These are phyloP conservation scores for Phytophthora ohioensis DNA, from an alignment of 352 stramenopile genomes.

Conservation along the genomic window DNA sequence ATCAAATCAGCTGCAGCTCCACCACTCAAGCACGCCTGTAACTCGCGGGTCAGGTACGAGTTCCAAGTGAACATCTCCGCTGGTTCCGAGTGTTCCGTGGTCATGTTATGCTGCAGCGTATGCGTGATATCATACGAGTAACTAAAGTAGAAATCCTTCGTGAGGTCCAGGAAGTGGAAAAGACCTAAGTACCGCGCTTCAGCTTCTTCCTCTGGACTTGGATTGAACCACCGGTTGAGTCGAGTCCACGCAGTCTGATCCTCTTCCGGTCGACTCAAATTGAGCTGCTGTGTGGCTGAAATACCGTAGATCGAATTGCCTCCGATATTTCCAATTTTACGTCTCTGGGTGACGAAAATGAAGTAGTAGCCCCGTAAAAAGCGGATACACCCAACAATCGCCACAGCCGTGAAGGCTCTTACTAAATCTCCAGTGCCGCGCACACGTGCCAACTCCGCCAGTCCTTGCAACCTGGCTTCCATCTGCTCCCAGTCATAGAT, in stretches of 20 bases:
- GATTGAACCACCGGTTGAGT: constrained; percentile 87
- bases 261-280: constrained; percentile 68
- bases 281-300: constrained; percentile 92
- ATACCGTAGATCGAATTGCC: constrained; percentile 98
- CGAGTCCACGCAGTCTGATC: constrained; percentile 70
- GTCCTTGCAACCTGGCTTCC: constrained; percentile 74
- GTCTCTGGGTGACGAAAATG: constrained; percentile 97
- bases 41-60: constrained; percentile 95
- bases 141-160: constrained; percentile 99
- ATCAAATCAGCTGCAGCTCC: constrained; percentile 89
- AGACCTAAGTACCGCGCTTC: constrained; percentile 94
- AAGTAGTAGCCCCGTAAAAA: constrained; percentile 99
- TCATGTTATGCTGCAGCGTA: constrained; percentile 98
- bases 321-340: constrained; percentile 97
- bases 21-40: constrained; percentile 87
- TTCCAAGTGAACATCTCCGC: constrained; percentile 99
- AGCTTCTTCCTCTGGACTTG: constrained; percentile 82
- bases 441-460: constrained; percentile 59
- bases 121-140: constrained; percentile 99
- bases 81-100: constrained; percentile 73
- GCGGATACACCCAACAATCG: constrained; percentile 97
- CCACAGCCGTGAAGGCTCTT: constrained; percentile 92
- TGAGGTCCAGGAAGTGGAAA: constrained; percentile 99
- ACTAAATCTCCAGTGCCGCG: constrained; percentile 53
- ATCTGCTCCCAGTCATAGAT: constrained; percentile 86